Evolutionary conservation across 225 moss, liverwort and hornwort genomes (phyloP).

Genomic region (Sphagnum tenellum): DNA sequence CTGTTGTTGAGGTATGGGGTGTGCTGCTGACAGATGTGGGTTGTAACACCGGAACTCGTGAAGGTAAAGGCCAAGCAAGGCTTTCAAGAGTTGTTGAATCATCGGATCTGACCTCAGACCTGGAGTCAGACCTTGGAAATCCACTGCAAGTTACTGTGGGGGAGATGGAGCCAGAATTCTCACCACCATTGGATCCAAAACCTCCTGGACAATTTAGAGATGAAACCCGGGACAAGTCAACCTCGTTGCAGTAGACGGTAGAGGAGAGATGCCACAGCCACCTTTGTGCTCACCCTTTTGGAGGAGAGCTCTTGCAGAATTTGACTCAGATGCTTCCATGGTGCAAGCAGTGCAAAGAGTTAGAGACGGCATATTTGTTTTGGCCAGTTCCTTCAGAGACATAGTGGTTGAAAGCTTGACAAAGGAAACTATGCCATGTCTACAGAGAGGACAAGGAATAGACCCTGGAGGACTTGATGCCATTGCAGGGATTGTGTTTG

Average conservation of each 20-base stretch:
- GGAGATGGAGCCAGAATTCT: conserved; percentile 40
- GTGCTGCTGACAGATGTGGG: conserved; percentile 11
- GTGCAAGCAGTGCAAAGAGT: conserved; percentile 85
- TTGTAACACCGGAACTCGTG: conserved; percentile 24
- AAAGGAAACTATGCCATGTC: conserved; percentile 75
- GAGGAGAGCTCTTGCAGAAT: conserved; percentile 61
- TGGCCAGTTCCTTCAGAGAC: conserved; percentile 65
- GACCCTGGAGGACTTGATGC: conserved; percentile 68
- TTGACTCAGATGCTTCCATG: conserved; percentile 67
- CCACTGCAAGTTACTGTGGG: conserved; percentile 42
- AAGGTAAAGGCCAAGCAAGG: conserved; percentile 41
- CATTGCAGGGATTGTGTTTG: conserved; percentile 65
- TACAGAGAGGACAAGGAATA: conserved; percentile 82
- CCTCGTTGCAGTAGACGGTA: conserved; percentile 58
- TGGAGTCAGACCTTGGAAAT: conserved; percentile 44
- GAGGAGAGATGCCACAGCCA: conserved; percentile 75
- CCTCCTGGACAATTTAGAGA: conserved; percentile 65
- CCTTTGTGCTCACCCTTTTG: conserved; percentile 62
- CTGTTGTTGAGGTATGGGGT: conserved; percentile 8
- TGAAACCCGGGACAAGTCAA: conserved; percentile 79
- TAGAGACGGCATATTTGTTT: conserved; percentile 59
- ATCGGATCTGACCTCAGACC: conserved; percentile 42
- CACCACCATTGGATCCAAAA: conserved; percentile 25
- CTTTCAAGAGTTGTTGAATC: conserved; percentile 40
- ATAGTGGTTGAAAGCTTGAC: conserved; percentile 64